Evolutionary conservation across 106 monocot species (phyloP), one percentile per base, ranked within the genome.

Genomic region (Posidonia australis): DNA sequence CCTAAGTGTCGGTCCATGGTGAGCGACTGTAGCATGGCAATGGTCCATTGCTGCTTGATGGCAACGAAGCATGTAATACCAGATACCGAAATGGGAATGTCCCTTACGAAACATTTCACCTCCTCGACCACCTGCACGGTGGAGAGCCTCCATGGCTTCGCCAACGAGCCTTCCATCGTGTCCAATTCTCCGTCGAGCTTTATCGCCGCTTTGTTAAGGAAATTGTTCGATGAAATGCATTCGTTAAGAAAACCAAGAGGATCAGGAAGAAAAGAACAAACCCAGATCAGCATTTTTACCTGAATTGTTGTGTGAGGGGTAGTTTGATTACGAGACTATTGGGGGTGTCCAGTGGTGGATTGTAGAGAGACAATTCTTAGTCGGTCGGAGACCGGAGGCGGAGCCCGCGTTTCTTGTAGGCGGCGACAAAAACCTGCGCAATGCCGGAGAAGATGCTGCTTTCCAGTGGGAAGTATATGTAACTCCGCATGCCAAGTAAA

Each of bases 121-220:
- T 70, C 70, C 32, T 84, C 73, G 20, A 73, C 25, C 16, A 24
- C 52, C 19, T 73, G 65, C 44, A 73, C 44, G n/a, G 54, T 65
- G 55, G 24, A 56, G 12, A 73, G 73, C 18, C 55, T 10, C 73
- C 73, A 73, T 13, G 56, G 73, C 12, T 65, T 65, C 14, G 53
- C 21, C 20, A 46, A 11, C 3, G 21, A 5, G 1, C 60, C 60
- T 0, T 58, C 57, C 5, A 2, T 17, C 9, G 10, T 22, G 26
- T 26, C 17, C 27, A 46, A 19, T 23, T 57, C 46, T 19, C 76
- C 56, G 47, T 80, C 78, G 53, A 82, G 60, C 20, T 23, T 64
- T 12, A 88, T 74, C 13, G 93, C 89, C 10, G 93, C 93, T 64
- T 83, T 93, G 78, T 92, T 82, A 0, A 92, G 80, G 66, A 82